phyloP scores from a whole-genome alignment of 202 grass and related monocot species.

The Setaria italica region DNA sequence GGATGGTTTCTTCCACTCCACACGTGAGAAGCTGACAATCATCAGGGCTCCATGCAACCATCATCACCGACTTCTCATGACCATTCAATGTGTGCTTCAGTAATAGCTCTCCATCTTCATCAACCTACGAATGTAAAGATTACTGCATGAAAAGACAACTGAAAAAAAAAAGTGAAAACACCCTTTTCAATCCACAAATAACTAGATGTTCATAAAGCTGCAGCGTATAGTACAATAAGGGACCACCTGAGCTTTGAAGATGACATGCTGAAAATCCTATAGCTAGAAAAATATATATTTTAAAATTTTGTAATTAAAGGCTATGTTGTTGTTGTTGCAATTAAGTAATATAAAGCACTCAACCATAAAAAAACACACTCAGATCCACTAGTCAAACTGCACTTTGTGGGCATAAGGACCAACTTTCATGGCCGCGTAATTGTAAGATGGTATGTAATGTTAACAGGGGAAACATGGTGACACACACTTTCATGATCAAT shows the following conservation, averaged over 20 bases:
- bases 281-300: not conserved
- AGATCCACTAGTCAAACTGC: not conserved
- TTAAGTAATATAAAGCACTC: not conserved
- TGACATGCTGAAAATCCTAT: not conserved
- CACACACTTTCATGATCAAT: conserved; percentile 29
- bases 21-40: conserved; percentile 87
- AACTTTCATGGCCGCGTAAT: not conserved
- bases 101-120: conserved; percentile 66
- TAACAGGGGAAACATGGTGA: not conserved
- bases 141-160: conserved; percentile 38
- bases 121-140: conserved; percentile 65
- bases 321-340: not conserved
- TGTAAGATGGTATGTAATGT: not conserved
- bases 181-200: not conserved
- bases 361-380: conserved; percentile 10
- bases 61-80: conserved; percentile 72
- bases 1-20: conserved; percentile 81
- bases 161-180: not conserved
- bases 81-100: conserved; percentile 77
- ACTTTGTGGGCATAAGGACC: not conserved
- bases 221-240: not conserved
- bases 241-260: not conserved
- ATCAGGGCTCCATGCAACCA: conserved; percentile 88
- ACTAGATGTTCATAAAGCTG: not conserved
- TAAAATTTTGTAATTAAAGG: not conserved